Evolutionary conservation across 495 filamentous ascomycete species (phyloP).

Genomic region (Rhypophila decipiens): DNA sequence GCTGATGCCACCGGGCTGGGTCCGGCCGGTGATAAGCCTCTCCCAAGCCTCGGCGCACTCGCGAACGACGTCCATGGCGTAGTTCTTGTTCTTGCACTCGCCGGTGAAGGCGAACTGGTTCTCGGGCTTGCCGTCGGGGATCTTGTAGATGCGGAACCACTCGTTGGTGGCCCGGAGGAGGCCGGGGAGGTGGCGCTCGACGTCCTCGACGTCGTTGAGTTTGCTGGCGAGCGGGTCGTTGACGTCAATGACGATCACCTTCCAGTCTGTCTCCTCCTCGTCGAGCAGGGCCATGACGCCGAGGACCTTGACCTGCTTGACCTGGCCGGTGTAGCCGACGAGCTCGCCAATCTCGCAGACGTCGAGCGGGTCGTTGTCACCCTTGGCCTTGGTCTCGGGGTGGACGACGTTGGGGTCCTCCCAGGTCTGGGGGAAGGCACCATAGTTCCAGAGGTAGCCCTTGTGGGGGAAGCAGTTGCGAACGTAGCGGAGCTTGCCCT

Average conservation of each 20-base stretch:
- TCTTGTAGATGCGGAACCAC: constrained; percentile 99
- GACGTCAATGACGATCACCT: constrained; percentile 98
- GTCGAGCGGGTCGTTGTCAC: constrained; percentile 98
- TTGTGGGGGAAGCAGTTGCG: constrained; percentile 99
- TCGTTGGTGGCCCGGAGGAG: constrained; percentile 97
- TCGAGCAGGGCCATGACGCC: constrained; percentile 99
- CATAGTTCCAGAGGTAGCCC: constrained; percentile 99
- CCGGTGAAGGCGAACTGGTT: constrained; percentile 99
- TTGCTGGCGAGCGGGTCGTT: constrained; percentile 94
- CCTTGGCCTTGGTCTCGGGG: constrained; percentile 99
- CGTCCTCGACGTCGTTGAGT: constrained; percentile 98
- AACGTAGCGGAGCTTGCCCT: constrained; percentile 92
- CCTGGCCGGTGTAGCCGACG: constrained; percentile 87
- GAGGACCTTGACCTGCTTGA: constrained; percentile 99
- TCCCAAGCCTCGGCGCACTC: constrained; percentile 98
- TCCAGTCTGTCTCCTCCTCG: constrained; percentile 99
- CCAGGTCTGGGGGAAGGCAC: constrained; percentile 99
- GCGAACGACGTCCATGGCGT: constrained; percentile 87
- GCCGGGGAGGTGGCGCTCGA: constrained; percentile 96
- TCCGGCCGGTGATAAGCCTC: constrained; percentile 86
- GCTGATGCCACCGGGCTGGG: constrained; percentile 58
- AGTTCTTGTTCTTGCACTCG: constrained; percentile 99
- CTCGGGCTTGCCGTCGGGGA: constrained; percentile 99
- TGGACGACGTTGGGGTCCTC: constrained; percentile 94
- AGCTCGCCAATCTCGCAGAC: constrained; percentile 99